Conservation (phyloP, 495 filamentous ascomycete species). For the Aspergillus sclerotioniger region DNA sequence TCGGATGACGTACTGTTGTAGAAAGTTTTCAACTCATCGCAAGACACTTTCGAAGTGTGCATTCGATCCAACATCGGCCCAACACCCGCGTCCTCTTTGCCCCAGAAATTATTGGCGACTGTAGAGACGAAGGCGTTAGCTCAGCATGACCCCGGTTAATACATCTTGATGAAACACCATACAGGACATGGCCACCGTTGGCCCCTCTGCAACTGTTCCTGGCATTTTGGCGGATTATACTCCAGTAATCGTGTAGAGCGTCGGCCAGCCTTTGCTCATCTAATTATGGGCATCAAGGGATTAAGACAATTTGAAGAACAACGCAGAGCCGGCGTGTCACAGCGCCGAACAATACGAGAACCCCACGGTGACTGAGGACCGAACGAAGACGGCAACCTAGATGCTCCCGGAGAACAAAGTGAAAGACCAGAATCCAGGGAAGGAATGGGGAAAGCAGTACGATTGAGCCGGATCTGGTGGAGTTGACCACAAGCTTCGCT, state of each 20-base stretch:
- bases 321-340: slow-evolving; percentile 11
- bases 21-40: slow-evolving; percentile 90
- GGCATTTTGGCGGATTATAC: slow-evolving; percentile 52
- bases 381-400: slow-evolving; percentile 8
- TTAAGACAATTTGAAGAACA: slow-evolving; percentile 14
- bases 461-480: slow-evolving; percentile 27
- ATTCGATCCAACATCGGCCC: slow-evolving; percentile 91
- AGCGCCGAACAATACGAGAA: background rate
- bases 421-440: slow-evolving; percentile 12
- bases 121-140: slow-evolving; percentile 19
- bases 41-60: slow-evolving; percentile 92
- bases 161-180: slow-evolving; percentile 22
- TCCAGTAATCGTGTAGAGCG: slow-evolving; percentile 26
- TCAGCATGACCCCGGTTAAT: background rate
- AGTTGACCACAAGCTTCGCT: slow-evolving; percentile 26
- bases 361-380: background rate
- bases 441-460: slow-evolving; percentile 21
- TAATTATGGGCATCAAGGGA: slow-evolving; percentile 21
- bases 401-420: slow-evolving; percentile 11
- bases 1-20: slow-evolving; percentile 63
- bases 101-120: slow-evolving; percentile 99
- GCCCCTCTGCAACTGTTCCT: slow-evolving; percentile 59
- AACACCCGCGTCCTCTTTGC: slow-evolving; percentile 97
- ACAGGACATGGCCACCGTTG: slow-evolving; percentile 65
- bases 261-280: slow-evolving; percentile 46